phyloP scores from a whole-genome alignment of 176 grass and related monocot genomes.

The Thinopyrum elongatum region DNA sequence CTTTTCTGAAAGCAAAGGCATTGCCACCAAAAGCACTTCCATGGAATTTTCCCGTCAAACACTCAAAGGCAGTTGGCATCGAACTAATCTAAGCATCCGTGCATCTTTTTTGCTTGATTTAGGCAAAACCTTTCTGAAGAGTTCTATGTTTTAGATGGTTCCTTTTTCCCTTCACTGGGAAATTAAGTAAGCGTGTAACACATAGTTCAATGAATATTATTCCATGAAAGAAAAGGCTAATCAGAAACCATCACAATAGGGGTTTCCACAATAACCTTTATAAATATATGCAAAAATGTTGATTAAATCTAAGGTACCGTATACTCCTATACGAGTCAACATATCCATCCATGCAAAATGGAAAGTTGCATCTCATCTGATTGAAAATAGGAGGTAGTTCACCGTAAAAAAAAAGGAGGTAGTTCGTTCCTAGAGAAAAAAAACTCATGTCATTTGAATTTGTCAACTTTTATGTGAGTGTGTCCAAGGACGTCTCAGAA shows the following conservation, averaged over 20 bases:
- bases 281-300: not conserved
- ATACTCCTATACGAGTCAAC: not conserved
- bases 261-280: not conserved
- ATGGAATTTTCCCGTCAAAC: conserved; percentile 40
- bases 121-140: not conserved
- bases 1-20: conserved; percentile 44
- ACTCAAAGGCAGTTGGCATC: conserved; percentile 13
- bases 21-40: conserved; percentile 45
- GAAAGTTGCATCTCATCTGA: not conserved
- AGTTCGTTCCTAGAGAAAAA: too few relatives aligned
- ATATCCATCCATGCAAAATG: not conserved
- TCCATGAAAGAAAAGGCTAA: not conserved
- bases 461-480: not conserved
- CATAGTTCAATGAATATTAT: not conserved
- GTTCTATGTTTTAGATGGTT: not conserved
- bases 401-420: not conserved
- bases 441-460: too few relatives aligned
- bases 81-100: not conserved
- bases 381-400: not conserved
- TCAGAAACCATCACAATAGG: not conserved
- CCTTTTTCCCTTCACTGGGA: not conserved
- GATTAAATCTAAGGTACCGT: not conserved
- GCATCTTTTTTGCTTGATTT: conserved; percentile 25
- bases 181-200: not conserved
- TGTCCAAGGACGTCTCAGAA: not conserved